Base-by-base conservation (phyloP, 2,329 filamentous ascomycete species). In the Colletotrichum sp. region DNA sequence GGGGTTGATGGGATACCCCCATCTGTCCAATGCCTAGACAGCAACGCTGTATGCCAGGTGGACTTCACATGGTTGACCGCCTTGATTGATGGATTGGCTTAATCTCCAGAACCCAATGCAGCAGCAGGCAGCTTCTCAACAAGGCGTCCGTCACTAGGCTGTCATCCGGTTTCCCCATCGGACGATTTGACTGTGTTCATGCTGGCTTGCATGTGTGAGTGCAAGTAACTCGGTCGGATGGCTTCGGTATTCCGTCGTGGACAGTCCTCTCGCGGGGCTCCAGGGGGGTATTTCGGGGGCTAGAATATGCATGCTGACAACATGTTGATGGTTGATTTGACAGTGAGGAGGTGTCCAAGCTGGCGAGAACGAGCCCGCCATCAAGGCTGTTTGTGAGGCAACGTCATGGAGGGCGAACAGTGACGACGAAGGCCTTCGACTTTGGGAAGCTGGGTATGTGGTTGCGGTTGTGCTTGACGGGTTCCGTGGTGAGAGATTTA, bases 401-500 rank as follows among this genome's bases (percentile, higher is more conserved):
- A 69, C 73, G 73, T 75, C 73, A 75, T 75, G 63, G 56, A 68
- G 38, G 63, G 58, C 43, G 56, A 43, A 24, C 26, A 30, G 73
- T 75, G 69, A 73, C 69, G 69, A 75, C 43, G 48, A 32, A 38
- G 38, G 9, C 0, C 38, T 36, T 73, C 64, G 56, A 73, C 56
- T 38, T 18, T 56, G 32, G n/a, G 34, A 4, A 43, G 38, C 38
- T 18, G 18, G 38, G 9, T n/a, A 9, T 43, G 38, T n/a, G 38
- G 38, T 43, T 63, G 30, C 28, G 32, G 59, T 34, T 58, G 38
- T 58, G 24, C 61, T 38, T 1, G n/a, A 67, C 36, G 59, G 66
- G n/a, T 26, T 56, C 7, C 13, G 24, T 61, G 69, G 73, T 73
- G 73, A 75, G 73, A 73, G 38, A 75, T 75, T 75, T 68, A 63